Base-by-base conservation (phyloP, 129 eudicot species). In the Dittrichia graveolens region DNA sequence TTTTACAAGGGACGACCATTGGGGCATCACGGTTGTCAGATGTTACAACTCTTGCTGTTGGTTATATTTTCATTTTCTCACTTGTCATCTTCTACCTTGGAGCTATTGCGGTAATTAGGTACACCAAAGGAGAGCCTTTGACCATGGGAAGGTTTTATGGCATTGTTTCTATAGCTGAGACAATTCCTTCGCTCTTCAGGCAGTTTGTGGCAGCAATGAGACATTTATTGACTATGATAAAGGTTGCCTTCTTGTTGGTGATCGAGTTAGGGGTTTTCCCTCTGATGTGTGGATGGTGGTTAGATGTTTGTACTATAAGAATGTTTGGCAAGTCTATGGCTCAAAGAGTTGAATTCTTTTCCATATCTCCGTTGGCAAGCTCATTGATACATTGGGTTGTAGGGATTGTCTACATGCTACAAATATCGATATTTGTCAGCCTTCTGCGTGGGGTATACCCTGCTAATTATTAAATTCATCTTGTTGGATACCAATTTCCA, bases 231-330 rank as follows among this genome's bases (percentile, higher is more conserved):
- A 92, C 97, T 35, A 92, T 92, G 97, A 80, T 92, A 53, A 92
- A 92, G 70, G 97, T 92, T 68, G 97, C 97, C 16, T 92, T 92
- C 80, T 94, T 92, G 78, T 77, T 92, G 65, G 97, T 92, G 1
- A 81, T 92, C 47, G 97, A 92, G 73, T 88, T 92, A 13, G 97
- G 97, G 43, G 97, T 92, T 77, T 92, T 92, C 69, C 97, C 97
- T 79, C 65, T 92, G 82, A 86, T 92, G 97, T 92, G 97, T 58
- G 97, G 97, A 46, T 92, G 97, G 97, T 92, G 97, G 97, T 85
- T 92, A 74, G 97, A 92, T 81, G 74, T 92, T 47, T 92, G 97
- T 69, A 92, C 97, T 43, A 77, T 92, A 66, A 86, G 87, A 77
- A 89, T 92, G 96, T 92, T 92, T 77, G 97, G 97, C 78, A 89